Evolutionary conservation across 2,329 filamentous ascomycete species (phyloP), one percentile per base, ranked within the genome.

Genomic region (Claviceps arundinis): DNA sequence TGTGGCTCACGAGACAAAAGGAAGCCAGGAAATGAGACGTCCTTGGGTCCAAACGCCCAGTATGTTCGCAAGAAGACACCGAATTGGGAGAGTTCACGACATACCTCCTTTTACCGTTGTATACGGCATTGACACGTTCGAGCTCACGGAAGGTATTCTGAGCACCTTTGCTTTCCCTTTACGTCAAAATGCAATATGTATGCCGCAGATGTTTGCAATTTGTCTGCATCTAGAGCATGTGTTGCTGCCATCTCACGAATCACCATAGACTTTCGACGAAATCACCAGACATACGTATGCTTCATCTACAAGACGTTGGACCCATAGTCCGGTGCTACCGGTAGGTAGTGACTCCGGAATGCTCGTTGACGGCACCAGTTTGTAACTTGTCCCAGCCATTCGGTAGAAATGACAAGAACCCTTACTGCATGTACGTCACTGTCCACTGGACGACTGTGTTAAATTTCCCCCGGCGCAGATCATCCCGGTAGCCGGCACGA

Each of bases 141-240:
- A 85, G 47, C 86, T 86, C 0, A 79, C 81, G 57, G 77, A 89
- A 62, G 87, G 86, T 5, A 71, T 90, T 0, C 71, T 89, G 11
- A 90, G 90, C 68, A 82, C 84, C 0, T 89, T 90, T 60, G 85
- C 85, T 0, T 76, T 79, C 4, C 73, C 82, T 90, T 87, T 63
- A 76, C 73, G 0, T 73, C 78, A 0, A 90, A 86, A 86, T 73
- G 84, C 73, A 84, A 89, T 22, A 22, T 22, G 22, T 66, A 90
- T 90, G 87, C 85, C 85, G 0, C 74, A 81, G 2, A 82, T 89
- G 57, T 90, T 88, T 64, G 78, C 81, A 87, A 88, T 61, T 89
- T 85, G 85, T 81, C 77, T 1, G 68, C 69, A n/a, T 78, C 14
- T 76, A 79, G 0, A 76, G 56, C 17, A 19, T 19, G 17, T 86